Base-by-base conservation (phyloP, 2,329 filamentous ascomycete genomes). In the Anthostomella pinea region DNA sequence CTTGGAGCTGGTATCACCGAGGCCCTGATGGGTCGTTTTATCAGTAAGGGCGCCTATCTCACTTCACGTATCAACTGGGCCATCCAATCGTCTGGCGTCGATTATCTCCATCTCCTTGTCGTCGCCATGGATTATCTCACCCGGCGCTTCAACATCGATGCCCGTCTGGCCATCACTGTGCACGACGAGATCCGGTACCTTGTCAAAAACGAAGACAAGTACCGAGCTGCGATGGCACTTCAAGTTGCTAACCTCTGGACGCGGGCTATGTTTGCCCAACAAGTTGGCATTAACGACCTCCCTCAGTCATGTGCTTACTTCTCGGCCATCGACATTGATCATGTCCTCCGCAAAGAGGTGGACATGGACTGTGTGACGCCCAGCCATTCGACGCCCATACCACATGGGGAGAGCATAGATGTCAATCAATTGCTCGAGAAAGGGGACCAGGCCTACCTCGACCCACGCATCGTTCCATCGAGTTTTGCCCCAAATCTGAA, bases 11-110 rank as follows among this genome's bases (percentile, higher is more conserved):
- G 90, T 11, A 98, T 98, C 49, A 98, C 93, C 0, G 89, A 98
- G 66, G 93, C 94, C 0, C 69, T 98, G 14, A 94, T 95, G 83
- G 75, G 83, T 35, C 82, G 87, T 11, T 95, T 85, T 57, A 82
- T 98, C 53, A 87, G 77, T 62, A 93, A 87, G 57, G 89, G 90
- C 22, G 87, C 84, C 15, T 98, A 95, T 66, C 83, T 98, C 68
- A 96, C 93, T 1, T 94, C 86, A 13, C 83, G 94, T 21, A 97
- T 98, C 66, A 98, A 98, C 59, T 98, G 93, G 93, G 93, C 93
- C 3, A 97, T 98, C 51, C 93, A 98, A 57, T 96, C 90, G 1
- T 95, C 87, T 0, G 93, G 94, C 5, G 91, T 97, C 4, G 94
- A 98, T 62, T 98, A 98, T 61, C 77, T 98, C 2, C 93, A 98